These are phyloP conservation scores for Candida suzukii DNA, from an alignment of 805 yeast genomes.

Conservation along the genomic window DNA sequence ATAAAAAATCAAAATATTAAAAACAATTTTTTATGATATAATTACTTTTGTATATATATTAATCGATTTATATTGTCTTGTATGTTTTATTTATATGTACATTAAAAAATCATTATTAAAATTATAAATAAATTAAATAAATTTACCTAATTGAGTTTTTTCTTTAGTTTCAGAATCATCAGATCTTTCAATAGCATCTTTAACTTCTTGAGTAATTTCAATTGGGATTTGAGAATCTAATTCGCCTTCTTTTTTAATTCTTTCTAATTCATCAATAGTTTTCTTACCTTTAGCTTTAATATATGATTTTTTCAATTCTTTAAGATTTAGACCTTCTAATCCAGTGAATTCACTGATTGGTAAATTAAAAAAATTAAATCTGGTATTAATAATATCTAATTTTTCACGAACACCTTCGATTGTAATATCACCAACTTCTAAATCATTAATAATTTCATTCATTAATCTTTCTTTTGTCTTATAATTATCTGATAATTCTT, in stretches of 20 bases:
- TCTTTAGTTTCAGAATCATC: not conserved
- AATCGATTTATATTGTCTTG: too few species aligned
- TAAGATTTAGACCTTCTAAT: slow-evolving; percentile 9
- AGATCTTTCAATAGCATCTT: not conserved
- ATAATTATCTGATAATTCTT: slow-evolving; percentile 33
- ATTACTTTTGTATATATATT: too few species aligned
- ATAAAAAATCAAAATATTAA: too few species aligned
- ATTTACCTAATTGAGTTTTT: not conserved
- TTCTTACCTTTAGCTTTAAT: not conserved
- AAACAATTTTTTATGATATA: too few species aligned
- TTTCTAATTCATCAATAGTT: not conserved
- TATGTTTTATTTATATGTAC: too few species aligned
- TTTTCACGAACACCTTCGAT: slow-evolving; percentile 34
- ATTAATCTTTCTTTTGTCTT: slow-evolving; percentile 27
- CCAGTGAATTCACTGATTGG: slow-evolving; percentile 15
- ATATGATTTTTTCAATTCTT: slow-evolving; percentile 4
- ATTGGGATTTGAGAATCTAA: not conserved
- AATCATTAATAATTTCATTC: slow-evolving; percentile 24
- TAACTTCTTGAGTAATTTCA: not conserved
- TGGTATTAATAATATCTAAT: slow-evolving; percentile 32
- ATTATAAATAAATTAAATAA: not conserved
- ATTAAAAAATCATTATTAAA: too few species aligned
- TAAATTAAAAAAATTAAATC: slow-evolving; percentile 28
- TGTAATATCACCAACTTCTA: slow-evolving; percentile 16
- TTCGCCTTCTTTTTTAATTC: not conserved